Conservation (phyloP, 2,329 filamentous ascomycete species). For the Conoideocrella luteorostrata region DNA sequence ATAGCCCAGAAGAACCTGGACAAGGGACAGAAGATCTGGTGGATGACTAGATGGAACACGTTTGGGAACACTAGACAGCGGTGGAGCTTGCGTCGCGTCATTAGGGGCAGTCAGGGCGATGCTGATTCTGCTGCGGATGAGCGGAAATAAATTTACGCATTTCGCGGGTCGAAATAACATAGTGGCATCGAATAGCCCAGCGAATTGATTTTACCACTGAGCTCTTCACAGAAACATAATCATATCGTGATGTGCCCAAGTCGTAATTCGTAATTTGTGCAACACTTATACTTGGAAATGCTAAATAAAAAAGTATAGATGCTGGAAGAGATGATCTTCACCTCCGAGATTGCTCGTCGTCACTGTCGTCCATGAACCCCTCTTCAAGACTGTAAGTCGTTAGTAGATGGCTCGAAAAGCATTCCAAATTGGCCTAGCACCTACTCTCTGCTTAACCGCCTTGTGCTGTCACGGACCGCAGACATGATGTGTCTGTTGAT, state of each 20-base stretch:
- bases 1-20: constrained; percentile 5
- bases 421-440: constrained; percentile 25
- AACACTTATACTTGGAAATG: neutral
- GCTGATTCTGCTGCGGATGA: neutral
- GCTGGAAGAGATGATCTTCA: neutral
- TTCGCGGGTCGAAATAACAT: neutral
- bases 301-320: neutral
- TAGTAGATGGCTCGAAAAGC: no score
- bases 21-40: constrained; percentile 6
- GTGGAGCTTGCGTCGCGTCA: constrained; percentile 1
- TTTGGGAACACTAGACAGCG: constrained; percentile 3
- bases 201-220: constrained; percentile 7
- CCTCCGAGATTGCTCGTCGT: constrained; percentile 28
- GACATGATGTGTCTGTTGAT: constrained; percentile 28
- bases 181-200: constrained; percentile 3
- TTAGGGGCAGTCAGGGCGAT: neutral
- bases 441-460: constrained; percentile 69
- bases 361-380: constrained; percentile 39
- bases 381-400: constrained; percentile 19
- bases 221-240: neutral
- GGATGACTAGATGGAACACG: constrained; percentile 6
- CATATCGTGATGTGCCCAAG: no score
- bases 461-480: constrained; percentile 39
- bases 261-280: neutral
- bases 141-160: constrained; percentile 6